Base-by-base conservation (phyloP, 495 filamentous ascomycete species). In the Penicillium waksmanii region DNA sequence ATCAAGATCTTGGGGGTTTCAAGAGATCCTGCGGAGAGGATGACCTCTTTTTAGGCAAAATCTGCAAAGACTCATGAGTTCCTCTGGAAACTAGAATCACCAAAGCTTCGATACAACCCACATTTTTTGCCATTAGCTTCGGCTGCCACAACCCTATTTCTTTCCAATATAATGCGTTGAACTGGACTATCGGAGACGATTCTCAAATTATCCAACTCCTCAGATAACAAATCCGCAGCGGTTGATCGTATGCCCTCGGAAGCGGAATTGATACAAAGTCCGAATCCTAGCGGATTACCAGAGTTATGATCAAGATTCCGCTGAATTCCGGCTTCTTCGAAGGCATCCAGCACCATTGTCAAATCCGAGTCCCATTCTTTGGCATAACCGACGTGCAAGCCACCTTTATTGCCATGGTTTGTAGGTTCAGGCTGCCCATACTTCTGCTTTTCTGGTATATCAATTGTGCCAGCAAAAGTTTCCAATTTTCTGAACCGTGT, bases 1-100 rank as follows among this genome's bases (percentile, higher is more conserved):
- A 87, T 84, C 0, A 89, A 75, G 53, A 89, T 78, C 46, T 83
- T 80, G 2, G 87, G 87, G 12, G 72, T 75, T 65, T 89, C 80
- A 23, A 87, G 72, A 1, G 85, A 71, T 9, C 87, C 87, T n/a
- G 79, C 78, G 0, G 77, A 78, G 11, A 90, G 68, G 50, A 88
- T 81, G 34, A 87, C 78, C 49, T 89, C 86, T 56, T 80, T 77
- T 19, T 70, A 74, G 18, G 84, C 80, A 25, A 67, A 53, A 57
- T 76, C 71, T 69, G 25, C 11, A 42, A 42, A 2, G 38, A 6
- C 12, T 13, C 38, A n/a, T 42, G 38, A 42, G 38, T 42, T 42
- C 15, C 12, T 42, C 38, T 17, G 12, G 25, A 33, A 23, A n/a
- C n/a, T 13, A 58, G 33, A 58, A 43, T 42, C 19, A 21, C 18